Evolutionary conservation across 2,329 filamentous ascomycete species (phyloP).

Genomic region (Cladobotryum mycophilum): DNA sequence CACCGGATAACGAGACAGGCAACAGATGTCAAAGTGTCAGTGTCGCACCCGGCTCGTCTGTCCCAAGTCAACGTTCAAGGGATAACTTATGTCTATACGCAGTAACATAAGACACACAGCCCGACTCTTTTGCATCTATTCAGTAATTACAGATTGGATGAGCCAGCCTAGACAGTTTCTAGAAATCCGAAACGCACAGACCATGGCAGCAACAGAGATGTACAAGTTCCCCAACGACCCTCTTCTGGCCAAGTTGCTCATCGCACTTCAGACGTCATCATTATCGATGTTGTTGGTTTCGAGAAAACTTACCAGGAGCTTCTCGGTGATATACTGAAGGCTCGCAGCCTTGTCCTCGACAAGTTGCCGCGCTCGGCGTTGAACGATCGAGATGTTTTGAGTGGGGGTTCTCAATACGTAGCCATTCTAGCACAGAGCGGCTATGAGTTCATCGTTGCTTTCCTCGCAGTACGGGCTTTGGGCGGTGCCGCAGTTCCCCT

Average conservation of each 20-base stretch:
- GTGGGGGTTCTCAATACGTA: constrained; percentile 4
- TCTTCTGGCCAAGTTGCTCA: constrained; percentile 10
- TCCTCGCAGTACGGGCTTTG: constrained; percentile 15
- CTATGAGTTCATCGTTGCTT: constrained; percentile 18
- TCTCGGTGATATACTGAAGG: constrained; percentile 13
- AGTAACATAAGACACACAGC: too few relatives aligned
- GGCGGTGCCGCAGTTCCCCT: constrained; percentile 15
- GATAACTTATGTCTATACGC: too few relatives aligned
- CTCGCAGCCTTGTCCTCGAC: background rate
- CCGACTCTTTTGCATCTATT: too few relatives aligned
- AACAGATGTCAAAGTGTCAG: too few relatives aligned
- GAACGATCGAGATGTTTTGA: constrained; percentile 2
- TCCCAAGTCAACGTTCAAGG: too few relatives aligned
- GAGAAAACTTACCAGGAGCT: constrained; percentile 15
- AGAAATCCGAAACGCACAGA: too few relatives aligned
- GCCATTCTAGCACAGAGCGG: constrained; percentile 11
- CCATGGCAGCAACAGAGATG: too few relatives aligned
- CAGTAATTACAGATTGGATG: too few relatives aligned
- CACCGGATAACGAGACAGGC: too few relatives aligned
- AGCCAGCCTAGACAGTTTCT: too few relatives aligned
- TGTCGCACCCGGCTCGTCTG: too few relatives aligned
- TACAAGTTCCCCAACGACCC: constrained; percentile 8
- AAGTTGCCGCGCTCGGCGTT: constrained; percentile 1
- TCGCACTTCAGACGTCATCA: background rate
- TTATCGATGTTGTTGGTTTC: constrained; percentile 10